A percentile compares a stretch with the other conserved stretches of the same genome.
Evolutionary conservation across 1,284 basidiomycete genomes (phyloP).

Genomic region (Stygiomarasmius scandens): DNA sequence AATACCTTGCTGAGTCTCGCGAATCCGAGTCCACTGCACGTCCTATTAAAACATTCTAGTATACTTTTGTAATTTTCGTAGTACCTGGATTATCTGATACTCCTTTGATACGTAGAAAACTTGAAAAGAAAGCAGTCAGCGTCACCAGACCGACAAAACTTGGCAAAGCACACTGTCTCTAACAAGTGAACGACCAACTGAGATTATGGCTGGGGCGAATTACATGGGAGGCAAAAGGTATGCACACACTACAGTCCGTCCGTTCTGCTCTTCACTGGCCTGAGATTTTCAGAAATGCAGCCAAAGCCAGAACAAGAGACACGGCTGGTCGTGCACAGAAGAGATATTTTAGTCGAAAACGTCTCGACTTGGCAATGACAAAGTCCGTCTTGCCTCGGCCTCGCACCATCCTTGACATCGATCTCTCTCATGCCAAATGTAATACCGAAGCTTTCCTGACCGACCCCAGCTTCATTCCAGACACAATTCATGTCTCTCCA

Average conservation of each 20-base stretch:
- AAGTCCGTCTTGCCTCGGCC: conserved; percentile 15
- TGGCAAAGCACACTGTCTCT: no score
- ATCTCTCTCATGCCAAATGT: conserved; percentile 36
- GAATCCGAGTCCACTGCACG: background rate
- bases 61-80: background rate
- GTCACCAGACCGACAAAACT: no score
- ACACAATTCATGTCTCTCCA: conserved; percentile 25
- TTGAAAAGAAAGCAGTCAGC: no score
- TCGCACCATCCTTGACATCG: conserved; percentile 22
- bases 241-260: conserved; percentile 3
- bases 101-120: no score
- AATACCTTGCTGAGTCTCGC: conserved; percentile 22
- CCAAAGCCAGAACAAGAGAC: conserved; percentile 56
- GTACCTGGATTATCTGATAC: background rate
- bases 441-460: background rate
- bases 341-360: conserved; percentile 56
- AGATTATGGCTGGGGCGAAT: conserved; percentile 62
- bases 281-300: conserved; percentile 45
- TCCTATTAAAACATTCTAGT: background rate
- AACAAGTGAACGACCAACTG: background rate
- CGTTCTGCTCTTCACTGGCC: background rate
- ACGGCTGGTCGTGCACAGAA: conserved; percentile 50
- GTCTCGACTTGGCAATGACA: conserved; percentile 47
- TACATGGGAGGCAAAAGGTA: conserved; percentile 66
- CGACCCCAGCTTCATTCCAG: conserved; percentile 27